A percentile compares a stretch with the other conserved stretches of the same genome.
Evolutionary conservation across 257 asterid species (phyloP).

Genomic region (Solanum gandarillasii): DNA sequence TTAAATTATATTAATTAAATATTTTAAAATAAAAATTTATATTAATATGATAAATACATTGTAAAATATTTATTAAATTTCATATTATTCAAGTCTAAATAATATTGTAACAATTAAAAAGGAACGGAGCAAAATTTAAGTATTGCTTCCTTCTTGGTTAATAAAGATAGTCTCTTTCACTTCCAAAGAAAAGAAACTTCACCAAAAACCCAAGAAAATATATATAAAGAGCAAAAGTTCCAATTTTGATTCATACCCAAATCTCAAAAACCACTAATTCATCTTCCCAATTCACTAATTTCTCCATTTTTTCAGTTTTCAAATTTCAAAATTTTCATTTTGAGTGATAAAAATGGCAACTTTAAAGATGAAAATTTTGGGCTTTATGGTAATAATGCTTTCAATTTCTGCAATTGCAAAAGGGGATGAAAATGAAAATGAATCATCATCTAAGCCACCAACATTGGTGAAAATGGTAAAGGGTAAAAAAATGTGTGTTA

Average conservation of each 20-base stretch:
- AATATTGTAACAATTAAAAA: too few species aligned
- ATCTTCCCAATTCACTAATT: neutral
- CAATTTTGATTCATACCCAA: neutral
- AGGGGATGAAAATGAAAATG: neutral
- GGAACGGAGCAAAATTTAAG: neutral
- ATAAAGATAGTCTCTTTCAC: neutral
- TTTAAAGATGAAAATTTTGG: conserved; percentile 8
- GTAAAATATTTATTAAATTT: too few species aligned
- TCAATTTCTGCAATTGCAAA: neutral
- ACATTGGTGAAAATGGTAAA: conserved; percentile 38
- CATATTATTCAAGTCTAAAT: too few species aligned
- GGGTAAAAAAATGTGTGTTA: conserved; percentile 55
- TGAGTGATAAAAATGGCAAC: conserved; percentile 2
- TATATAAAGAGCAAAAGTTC: neutral
- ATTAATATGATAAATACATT: too few species aligned
- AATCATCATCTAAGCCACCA: conserved; percentile 16
- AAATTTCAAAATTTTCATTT: neutral
- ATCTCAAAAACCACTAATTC: neutral
- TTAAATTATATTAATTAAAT: too few species aligned
- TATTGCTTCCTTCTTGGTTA: neutral
- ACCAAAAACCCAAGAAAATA: neutral
- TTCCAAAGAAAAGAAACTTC: conserved; percentile 13
- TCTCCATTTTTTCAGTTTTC: neutral
- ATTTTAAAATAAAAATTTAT: too few species aligned
- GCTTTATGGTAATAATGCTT: conserved; percentile 15